Evolutionary conservation across 176 grass and related monocot genomes (phyloP).

Genomic region (Aegilops tauschii): DNA sequence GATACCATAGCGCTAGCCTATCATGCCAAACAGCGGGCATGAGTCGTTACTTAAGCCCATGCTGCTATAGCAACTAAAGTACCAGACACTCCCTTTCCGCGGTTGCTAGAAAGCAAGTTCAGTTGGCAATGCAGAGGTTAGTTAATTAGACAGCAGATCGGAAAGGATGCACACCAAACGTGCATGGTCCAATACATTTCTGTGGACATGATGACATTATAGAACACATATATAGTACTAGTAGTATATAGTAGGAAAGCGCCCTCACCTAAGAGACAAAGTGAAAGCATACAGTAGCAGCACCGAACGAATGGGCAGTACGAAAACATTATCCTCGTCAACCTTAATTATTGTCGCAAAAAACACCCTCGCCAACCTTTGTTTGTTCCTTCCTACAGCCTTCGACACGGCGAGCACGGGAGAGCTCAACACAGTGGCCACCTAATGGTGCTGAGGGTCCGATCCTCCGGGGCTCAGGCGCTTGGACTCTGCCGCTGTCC

Average conservation of each 20-base stretch:
- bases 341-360: constrained; percentile 1
- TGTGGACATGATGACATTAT: background rate
- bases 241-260: background rate
- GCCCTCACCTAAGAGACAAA: background rate
- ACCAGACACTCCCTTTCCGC: background rate
- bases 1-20: too few relatives aligned
- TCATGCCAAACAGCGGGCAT: too few relatives aligned
- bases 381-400: background rate
- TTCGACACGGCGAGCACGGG: background rate
- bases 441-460: constrained; percentile 73
- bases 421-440: background rate
- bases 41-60: background rate
- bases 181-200: background rate
- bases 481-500: constrained; percentile 37
- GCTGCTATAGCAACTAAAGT: background rate
- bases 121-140: background rate
- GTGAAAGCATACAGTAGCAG: background rate
- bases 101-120: background rate
- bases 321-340: background rate
- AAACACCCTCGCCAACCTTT: background rate
- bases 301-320: background rate
- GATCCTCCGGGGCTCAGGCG: constrained; percentile 72
- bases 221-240: background rate
- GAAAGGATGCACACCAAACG: background rate
- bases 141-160: background rate